phyloP scores from a whole-genome alignment of 768 basidiomycete genomes.

The Suillus cothurnatus region DNA sequence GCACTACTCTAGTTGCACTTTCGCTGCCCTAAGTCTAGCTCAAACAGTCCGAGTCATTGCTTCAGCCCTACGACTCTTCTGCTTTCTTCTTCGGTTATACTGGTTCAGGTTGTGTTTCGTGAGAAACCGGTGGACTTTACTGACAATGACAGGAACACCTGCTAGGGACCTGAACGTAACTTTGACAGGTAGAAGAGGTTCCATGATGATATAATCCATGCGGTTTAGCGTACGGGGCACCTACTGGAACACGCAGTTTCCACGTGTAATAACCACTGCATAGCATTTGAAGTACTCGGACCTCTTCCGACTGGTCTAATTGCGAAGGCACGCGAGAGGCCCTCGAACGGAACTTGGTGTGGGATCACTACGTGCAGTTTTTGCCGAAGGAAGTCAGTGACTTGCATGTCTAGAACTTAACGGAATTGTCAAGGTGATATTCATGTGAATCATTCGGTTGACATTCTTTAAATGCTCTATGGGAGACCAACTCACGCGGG shows the following conservation, averaged over 20 bases:
- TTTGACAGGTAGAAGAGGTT: neutral
- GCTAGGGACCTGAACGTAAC: neutral
- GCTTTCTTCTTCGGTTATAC: neutral
- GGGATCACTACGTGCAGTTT: neutral
- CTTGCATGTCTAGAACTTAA: neutral
- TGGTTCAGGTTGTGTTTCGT: neutral
- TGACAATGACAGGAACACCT: neutral
- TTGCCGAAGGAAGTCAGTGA: neutral
- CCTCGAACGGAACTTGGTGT: neutral
- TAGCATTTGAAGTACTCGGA: neutral
- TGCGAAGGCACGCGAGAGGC: neutral
- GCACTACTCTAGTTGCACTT: neutral
- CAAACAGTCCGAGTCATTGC: neutral
- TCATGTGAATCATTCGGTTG: neutral
- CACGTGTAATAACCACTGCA: neutral
- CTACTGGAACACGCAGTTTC: neutral
- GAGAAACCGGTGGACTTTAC: conserved; percentile 3
- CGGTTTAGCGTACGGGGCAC: neutral
- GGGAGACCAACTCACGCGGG: neutral
- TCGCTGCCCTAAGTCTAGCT: neutral
- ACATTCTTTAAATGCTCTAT: neutral
- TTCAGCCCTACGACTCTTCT: neutral
- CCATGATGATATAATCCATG: neutral
- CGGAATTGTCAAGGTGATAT: neutral
- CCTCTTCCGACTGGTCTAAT: neutral